Conservation (phyloP, 148 eudicot genomes). For the Amaranthus palmeri region DNA sequence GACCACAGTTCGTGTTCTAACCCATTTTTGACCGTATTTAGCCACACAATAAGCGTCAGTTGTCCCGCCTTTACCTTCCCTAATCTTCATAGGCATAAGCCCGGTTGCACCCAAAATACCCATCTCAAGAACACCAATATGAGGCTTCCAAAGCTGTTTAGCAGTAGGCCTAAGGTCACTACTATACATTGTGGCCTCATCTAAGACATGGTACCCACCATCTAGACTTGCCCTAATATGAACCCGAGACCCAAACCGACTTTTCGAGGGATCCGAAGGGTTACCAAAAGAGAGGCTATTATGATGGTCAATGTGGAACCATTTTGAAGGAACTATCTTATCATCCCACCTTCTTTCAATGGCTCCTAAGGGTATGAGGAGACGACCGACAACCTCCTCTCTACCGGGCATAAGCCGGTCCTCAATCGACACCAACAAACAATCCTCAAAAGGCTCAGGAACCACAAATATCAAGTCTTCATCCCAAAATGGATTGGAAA, state of each 20-base stretch:
- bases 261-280: slow-evolving; percentile 38
- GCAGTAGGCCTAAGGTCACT: slow-evolving; percentile 89
- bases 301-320: slow-evolving; percentile 70
- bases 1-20: slow-evolving; percentile 70
- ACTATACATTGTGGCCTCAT: slow-evolving; percentile 82
- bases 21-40: slow-evolving; percentile 94
- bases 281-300: slow-evolving; percentile 18
- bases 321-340: slow-evolving; percentile 55
- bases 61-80: slow-evolving; percentile 65
- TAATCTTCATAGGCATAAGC: slow-evolving; percentile 78
- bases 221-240: slow-evolving; percentile 71
- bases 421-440: slow-evolving; percentile 59
- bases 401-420: slow-evolving; percentile 62
- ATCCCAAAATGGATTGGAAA: slow-evolving; percentile 67
- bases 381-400: slow-evolving; percentile 74
- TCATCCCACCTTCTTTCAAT: slow-evolving; percentile 67
- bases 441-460: slow-evolving; percentile 90
- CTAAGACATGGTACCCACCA: slow-evolving; percentile 92
- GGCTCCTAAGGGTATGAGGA: slow-evolving; percentile 42
- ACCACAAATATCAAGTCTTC: slow-evolving; percentile 92
- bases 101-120: slow-evolving; percentile 79
- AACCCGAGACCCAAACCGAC: slow-evolving; percentile 61
- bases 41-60: slow-evolving; percentile 92
- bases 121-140: slow-evolving; percentile 89
- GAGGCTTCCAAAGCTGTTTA: slow-evolving; percentile 85